phyloP scores from a whole-genome alignment of 345 rosid genomes.

The Excoecaria cochinchinensis region DNA sequence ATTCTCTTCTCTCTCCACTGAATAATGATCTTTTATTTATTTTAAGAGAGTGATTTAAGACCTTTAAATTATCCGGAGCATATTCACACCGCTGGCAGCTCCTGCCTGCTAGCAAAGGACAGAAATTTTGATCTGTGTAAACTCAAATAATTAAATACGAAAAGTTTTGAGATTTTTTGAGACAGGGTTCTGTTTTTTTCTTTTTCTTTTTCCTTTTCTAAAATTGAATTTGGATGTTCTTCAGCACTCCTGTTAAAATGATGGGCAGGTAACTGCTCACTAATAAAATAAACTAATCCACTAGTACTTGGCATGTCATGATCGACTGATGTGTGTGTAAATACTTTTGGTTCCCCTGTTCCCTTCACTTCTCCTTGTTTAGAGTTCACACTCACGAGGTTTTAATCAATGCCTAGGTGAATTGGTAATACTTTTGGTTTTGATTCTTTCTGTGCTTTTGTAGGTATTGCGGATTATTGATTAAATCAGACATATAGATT shows the following conservation, averaged over 20 bases:
- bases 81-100: background rate
- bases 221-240: background rate
- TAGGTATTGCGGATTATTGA: background rate
- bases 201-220: no score
- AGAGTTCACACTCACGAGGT: background rate
- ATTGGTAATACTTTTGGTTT: background rate
- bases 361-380: background rate
- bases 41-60: background rate
- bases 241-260: background rate
- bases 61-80: background rate
- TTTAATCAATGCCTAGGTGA: background rate
- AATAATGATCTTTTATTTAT: background rate
- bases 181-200: background rate
- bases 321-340: background rate
- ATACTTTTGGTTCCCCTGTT: background rate
- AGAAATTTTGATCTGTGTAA: background rate
- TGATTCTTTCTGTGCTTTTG: background rate
- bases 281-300: background rate
- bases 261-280: background rate
- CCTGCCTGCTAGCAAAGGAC: background rate
- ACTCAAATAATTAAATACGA: constrained; percentile 6
- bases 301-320: background rate
- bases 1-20: constrained; percentile 1
- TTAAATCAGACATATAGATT: background rate
- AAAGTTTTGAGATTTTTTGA: background rate